These are phyloP conservation scores for Dryadomyces sulphureus DNA, from an alignment of 2,329 filamentous ascomycete genomes.

Conservation along the genomic window DNA sequence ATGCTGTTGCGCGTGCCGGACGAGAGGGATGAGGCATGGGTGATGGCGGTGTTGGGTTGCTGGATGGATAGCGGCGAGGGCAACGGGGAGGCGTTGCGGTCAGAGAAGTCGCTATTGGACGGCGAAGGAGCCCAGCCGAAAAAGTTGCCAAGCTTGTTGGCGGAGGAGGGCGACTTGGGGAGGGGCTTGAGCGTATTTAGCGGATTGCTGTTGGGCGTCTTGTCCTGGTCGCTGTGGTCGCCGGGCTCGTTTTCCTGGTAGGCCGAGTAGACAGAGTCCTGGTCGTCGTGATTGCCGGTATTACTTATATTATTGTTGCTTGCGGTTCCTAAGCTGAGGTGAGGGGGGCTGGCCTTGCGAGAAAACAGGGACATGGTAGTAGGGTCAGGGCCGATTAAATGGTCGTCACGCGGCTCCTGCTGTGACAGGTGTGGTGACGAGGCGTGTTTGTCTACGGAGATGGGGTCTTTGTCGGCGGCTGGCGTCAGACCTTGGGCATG, in stretches of 20 bases:
- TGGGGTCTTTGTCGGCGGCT: constrained; percentile 12
- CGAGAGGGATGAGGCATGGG: constrained; percentile 27
- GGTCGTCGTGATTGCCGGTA: constrained; percentile 17
- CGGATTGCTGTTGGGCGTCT: constrained; percentile 3
- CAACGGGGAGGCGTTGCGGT: constrained; percentile 28
- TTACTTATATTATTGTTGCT: constrained; percentile 11
- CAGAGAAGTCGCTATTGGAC: constrained; percentile 35
- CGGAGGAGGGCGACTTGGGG: constrained; percentile 36
- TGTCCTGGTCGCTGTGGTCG: background rate
- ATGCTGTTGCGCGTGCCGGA: background rate
- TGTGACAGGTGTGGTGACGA: constrained; percentile 4
- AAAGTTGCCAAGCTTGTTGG: constrained; percentile 31
- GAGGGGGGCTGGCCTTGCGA: constrained; percentile 35
- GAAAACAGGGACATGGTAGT: constrained; percentile 34
- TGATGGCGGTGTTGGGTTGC: constrained; percentile 16
- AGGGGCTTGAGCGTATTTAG: constrained; percentile 16
- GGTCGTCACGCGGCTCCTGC: constrained; percentile 9
- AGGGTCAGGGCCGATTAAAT: background rate
- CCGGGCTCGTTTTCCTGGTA: constrained; percentile 1
- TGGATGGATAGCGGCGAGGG: constrained; percentile 36
- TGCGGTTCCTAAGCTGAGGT: constrained; percentile 29
- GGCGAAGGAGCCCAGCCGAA: constrained; percentile 38
- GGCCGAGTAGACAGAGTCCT: constrained; percentile 1
- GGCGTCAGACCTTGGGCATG: constrained; percentile 29
- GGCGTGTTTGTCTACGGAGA: background rate